Conservation (phyloP, 108 stramenopile genomes). For the Nannochloropsis gaditana region DNA sequence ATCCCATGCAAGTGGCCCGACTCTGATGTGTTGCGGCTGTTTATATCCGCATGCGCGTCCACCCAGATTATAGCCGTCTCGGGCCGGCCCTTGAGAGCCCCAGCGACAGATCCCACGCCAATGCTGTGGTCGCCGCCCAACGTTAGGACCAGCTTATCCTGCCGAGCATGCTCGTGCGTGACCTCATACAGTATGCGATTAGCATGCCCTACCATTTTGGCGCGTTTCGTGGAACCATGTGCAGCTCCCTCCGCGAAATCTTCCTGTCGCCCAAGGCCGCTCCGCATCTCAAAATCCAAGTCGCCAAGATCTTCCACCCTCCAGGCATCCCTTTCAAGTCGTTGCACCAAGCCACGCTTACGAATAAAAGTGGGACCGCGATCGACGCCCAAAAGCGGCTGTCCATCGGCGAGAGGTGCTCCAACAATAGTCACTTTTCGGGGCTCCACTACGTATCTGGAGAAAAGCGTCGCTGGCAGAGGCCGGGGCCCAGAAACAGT, state of each 20-base stretch:
- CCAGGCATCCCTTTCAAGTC: conserved; percentile 33
- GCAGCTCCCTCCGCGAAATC: conserved; percentile 24
- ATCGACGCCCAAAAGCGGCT: conserved; percentile 36
- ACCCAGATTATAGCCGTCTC: conserved; percentile 95
- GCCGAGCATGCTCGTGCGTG: conserved; percentile 18
- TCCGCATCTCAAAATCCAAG: conserved; percentile 29
- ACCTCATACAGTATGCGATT: conserved; percentile 28
- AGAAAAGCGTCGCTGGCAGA: not conserved
- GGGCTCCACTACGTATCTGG: conserved; percentile 24
- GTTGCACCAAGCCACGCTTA: conserved; percentile 31
- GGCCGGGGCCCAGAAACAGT: not conserved
- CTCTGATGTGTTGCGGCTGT: conserved; percentile 75
- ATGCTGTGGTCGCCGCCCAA: conserved; percentile 89
- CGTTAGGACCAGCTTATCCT: conserved; percentile 32
- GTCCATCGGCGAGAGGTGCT: conserved; percentile 34
- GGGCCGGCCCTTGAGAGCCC: conserved; percentile 70
- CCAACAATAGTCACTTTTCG: conserved; percentile 38
- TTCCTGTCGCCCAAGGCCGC: conserved; percentile 27
- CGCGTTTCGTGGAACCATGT: conserved; percentile 28
- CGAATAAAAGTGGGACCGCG: conserved; percentile 34
- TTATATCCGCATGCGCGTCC: conserved; percentile 98
- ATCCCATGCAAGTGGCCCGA: conserved; percentile 99
- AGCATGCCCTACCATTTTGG: conserved; percentile 29
- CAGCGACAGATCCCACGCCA: conserved; percentile 83
- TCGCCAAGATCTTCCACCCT: conserved; percentile 40